Percentiles rank a stretch among this genome's conserved stretches.
Conservation (phyloP, 2,329 filamentous ascomycete species). For the Verticillium isaacii region DNA sequence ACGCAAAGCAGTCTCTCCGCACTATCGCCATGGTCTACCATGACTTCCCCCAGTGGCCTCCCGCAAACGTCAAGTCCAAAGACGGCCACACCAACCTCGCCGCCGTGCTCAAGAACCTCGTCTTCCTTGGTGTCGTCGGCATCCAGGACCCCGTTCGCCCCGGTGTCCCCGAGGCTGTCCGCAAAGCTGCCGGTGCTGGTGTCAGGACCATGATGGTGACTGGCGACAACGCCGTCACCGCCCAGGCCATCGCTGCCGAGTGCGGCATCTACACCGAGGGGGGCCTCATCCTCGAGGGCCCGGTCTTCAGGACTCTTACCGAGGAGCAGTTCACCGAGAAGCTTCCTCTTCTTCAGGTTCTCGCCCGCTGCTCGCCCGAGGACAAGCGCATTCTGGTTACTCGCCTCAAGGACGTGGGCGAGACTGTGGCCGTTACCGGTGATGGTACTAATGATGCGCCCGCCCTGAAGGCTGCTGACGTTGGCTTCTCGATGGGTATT, state of each 20-base stretch:
- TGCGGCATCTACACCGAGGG: constrained; percentile 59
- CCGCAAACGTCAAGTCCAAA: constrained; percentile 56
- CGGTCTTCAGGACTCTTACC: constrained; percentile 53
- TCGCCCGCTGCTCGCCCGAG: constrained; percentile 55
- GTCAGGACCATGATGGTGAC: constrained; percentile 70
- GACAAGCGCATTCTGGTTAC: constrained; percentile 54
- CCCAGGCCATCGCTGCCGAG: constrained; percentile 59
- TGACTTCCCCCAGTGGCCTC: constrained; percentile 68
- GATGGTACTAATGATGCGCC: constrained; percentile 66
- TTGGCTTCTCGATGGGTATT: constrained; percentile 66
- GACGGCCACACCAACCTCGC: constrained; percentile 59
- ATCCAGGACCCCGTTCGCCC: constrained; percentile 66
- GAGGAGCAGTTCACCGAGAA: constrained; percentile 46
- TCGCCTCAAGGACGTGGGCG: constrained; percentile 47
- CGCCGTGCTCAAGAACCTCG: constrained; percentile 57
- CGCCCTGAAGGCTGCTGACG: no score
- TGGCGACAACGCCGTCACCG: constrained; percentile 61
- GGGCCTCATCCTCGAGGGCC: constrained; percentile 61
- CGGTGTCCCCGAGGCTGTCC: constrained; percentile 60
- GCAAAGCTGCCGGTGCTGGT: constrained; percentile 58
- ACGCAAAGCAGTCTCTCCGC: constrained; percentile 62
- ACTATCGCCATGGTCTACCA: constrained; percentile 72
- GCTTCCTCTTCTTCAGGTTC: constrained; percentile 43
- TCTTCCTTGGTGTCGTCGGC: constrained; percentile 65
- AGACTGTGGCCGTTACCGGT: constrained; percentile 59